Evolutionary conservation across 495 filamentous ascomycete species (phyloP).

Genomic region (Aspergillus cristatus): DNA sequence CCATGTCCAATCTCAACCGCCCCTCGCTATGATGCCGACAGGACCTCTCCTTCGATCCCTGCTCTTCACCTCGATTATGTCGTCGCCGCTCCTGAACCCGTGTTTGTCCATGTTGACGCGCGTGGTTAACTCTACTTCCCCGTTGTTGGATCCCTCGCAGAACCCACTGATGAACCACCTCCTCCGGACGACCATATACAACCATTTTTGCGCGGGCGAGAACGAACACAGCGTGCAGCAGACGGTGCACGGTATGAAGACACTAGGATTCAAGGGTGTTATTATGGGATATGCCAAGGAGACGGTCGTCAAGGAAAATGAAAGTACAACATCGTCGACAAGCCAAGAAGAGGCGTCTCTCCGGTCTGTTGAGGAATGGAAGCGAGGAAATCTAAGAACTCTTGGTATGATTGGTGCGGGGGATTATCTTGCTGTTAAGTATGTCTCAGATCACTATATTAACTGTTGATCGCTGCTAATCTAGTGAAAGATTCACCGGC

Average conservation of each 20-base stretch:
- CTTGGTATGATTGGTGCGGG: slow-evolving; percentile 52
- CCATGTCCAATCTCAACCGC: slow-evolving; percentile 3
- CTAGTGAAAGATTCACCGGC: slow-evolving; percentile 60
- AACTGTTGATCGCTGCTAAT: neutral
- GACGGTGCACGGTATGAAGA: slow-evolving; percentile 51
- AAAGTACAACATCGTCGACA: slow-evolving; percentile 9
- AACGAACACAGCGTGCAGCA: slow-evolving; percentile 49
- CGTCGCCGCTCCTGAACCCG: slow-evolving; percentile 58
- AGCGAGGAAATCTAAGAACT: slow-evolving; percentile 58
- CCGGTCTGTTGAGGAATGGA: slow-evolving; percentile 44
- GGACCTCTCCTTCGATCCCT: slow-evolving; percentile 62
- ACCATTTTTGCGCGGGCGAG: slow-evolving; percentile 76
- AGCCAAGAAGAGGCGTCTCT: slow-evolving; percentile 24
- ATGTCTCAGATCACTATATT: no score
- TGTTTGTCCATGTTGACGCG: slow-evolving; percentile 51
- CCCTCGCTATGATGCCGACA: slow-evolving; percentile 57
- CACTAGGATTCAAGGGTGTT: slow-evolving; percentile 64
- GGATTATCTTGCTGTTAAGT: slow-evolving; percentile 73
- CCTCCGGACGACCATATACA: slow-evolving; percentile 72
- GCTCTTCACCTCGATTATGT: slow-evolving; percentile 63
- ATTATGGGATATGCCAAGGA: slow-evolving; percentile 73
- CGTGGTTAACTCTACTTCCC: slow-evolving; percentile 53
- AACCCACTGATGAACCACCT: slow-evolving; percentile 48
- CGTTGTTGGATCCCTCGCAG: slow-evolving; percentile 45
- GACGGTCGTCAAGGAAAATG: slow-evolving; percentile 51